Evolutionary conservation across 768 basidiomycete genomes (phyloP).

Genomic region (Panus rudis): DNA sequence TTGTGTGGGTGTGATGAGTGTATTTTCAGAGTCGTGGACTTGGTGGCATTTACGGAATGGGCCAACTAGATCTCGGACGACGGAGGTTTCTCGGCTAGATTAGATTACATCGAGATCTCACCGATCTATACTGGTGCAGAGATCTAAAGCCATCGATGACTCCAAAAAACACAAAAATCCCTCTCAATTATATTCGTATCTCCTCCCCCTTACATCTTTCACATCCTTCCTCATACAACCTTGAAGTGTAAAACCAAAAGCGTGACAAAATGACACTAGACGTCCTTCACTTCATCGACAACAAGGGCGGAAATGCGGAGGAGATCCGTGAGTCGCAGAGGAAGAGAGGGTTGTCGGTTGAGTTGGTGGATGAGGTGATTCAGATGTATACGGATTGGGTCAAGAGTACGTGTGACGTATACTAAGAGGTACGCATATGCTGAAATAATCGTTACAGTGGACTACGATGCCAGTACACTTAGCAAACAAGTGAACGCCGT

Average conservation of each 20-base stretch:
- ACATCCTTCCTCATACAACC: not conserved
- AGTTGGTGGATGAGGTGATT: slow-evolving; percentile 91
- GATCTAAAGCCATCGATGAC: not conserved
- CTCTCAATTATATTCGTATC: not conserved
- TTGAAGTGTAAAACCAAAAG: not conserved
- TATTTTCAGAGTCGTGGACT: too few species aligned
- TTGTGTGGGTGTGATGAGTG: too few species aligned
- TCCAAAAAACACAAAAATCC: not conserved
- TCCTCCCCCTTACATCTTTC: not conserved
- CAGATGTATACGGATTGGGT: slow-evolving; percentile 92
- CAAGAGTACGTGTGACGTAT: slow-evolving; percentile 61
- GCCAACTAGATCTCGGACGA: too few species aligned
- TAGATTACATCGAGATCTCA: not conserved
- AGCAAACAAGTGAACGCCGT: slow-evolving; percentile 82
- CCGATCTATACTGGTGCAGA: not conserved
- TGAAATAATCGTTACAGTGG: slow-evolving; percentile 47
- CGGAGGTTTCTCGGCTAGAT: too few species aligned
- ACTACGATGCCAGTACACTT: slow-evolving; percentile 73
- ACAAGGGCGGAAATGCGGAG: slow-evolving; percentile 88
- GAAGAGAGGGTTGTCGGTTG: slow-evolving; percentile 83
- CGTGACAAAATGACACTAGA: slow-evolving; percentile 68
- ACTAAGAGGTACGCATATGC: not conserved
- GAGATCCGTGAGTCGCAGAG: slow-evolving; percentile 88
- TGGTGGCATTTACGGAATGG: too few species aligned
- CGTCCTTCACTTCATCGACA: slow-evolving; percentile 72